These are phyloP conservation scores for Apium graveolens DNA, from an alignment of 129 eudicot species.

Conservation along the genomic window DNA sequence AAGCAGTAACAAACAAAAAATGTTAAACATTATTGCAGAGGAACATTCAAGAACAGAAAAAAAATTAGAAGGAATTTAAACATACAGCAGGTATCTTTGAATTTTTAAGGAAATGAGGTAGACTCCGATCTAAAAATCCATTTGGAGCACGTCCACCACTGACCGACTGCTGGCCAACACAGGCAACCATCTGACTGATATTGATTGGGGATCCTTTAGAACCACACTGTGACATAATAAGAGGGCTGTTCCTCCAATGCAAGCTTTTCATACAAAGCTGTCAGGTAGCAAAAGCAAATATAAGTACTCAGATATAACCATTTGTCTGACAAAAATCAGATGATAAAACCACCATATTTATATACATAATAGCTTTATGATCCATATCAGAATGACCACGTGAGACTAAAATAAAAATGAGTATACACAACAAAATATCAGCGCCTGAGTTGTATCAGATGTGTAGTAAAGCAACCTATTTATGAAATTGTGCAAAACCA, in stretches of 20 bases:
- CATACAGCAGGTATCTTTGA: constrained; percentile 83
- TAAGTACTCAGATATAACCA: neutral
- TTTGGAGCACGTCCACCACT: constrained; percentile 97
- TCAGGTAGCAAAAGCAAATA: neutral
- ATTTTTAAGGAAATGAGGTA: constrained; percentile 76
- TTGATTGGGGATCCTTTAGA: constrained; percentile 97
- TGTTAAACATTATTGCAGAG: neutral
- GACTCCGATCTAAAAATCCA: constrained; percentile 85
- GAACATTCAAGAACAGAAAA: neutral
- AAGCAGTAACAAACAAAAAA: neutral
- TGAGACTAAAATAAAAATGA: neutral
- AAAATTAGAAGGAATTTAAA: neutral
- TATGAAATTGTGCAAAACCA: neutral
- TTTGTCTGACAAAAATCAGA: neutral
- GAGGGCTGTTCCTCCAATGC: constrained; percentile 91
- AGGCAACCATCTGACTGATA: constrained; percentile 97
- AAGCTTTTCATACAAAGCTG: constrained; percentile 77
- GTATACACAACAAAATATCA: neutral
- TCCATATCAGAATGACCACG: neutral
- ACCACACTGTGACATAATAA: constrained; percentile 98
- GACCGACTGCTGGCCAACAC: constrained; percentile 97
- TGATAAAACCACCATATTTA: neutral
- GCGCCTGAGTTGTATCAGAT: neutral
- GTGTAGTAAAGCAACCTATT: neutral
- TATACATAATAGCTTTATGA: neutral